phyloP scores from a whole-genome alignment of 768 basidiomycete genomes.

The Hygrocybe punicea region DNA sequence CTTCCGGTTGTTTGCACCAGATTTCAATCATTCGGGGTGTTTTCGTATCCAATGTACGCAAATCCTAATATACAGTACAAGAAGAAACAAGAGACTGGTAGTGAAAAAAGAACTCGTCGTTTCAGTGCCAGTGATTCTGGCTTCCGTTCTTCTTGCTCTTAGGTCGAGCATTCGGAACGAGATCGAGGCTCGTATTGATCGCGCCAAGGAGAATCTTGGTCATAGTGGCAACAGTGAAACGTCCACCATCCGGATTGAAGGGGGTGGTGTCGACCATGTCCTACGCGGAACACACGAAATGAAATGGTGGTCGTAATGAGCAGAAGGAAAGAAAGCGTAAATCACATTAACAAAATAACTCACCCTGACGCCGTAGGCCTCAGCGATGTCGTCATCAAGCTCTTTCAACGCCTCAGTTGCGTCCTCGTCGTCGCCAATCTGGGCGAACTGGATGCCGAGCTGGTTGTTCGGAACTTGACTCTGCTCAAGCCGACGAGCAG shows the following conservation, averaged over 20 bases:
- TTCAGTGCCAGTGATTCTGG: too few relatives aligned
- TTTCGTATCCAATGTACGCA: too few relatives aligned
- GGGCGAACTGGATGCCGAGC: slow-evolving; percentile 69
- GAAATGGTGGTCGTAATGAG: not conserved
- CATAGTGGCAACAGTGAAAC: slow-evolving; percentile 7
- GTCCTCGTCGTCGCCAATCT: slow-evolving; percentile 50
- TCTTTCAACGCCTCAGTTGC: slow-evolving; percentile 45
- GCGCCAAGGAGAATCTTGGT: slow-evolving; percentile 11
- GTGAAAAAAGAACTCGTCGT: too few relatives aligned
- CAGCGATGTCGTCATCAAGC: slow-evolving; percentile 55
- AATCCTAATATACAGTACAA: too few relatives aligned
- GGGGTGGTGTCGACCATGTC: slow-evolving; percentile 73
- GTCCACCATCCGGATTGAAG: slow-evolving; percentile 25
- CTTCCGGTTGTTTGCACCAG: too few relatives aligned
- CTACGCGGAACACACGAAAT: slow-evolving; percentile 20
- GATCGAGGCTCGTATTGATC: slow-evolving; percentile 2
- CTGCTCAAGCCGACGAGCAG: slow-evolving; percentile 48
- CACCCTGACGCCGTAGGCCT: slow-evolving; percentile 43
- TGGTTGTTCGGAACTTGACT: slow-evolving; percentile 20
- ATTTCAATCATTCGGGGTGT: too few relatives aligned
- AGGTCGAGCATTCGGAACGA: not conserved
- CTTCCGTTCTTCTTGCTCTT: too few relatives aligned
- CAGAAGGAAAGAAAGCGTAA: not conserved
- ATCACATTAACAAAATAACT: not conserved
- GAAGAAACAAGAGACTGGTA: too few relatives aligned